Base-by-base conservation (phyloP, 768 basidiomycete genomes). In the Sarcodon sp. region DNA sequence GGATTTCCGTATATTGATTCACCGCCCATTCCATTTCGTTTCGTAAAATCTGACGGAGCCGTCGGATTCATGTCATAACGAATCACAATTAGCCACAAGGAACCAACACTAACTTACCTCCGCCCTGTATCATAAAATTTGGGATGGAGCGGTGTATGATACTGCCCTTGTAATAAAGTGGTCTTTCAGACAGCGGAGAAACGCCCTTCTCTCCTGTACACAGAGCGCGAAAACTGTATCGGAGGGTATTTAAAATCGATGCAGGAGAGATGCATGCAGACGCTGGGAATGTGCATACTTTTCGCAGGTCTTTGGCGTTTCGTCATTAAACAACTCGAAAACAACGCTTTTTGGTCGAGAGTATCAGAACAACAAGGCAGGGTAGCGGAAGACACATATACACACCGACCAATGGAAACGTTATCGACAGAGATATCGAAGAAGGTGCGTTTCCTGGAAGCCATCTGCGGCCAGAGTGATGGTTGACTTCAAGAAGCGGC, bases 201-300 rank as follows among this genome's bases (percentile, higher is more conserved):
- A 83, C 55, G 4, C 90, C 91, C 57, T 77, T 80, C 61, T 90
- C 86, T 7, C 91, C 91, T 1, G 89, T 93, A 60, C 86, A 89
- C 46, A 94, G 67, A 3, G 80, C 77, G 39, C 90, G 77, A 61
- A 93, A 93, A 65, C 89, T 93, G 53, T 43, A 9, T 8, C 12
- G 46, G 34, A 45, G 7, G 45, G 35, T 35, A 39, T 18, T n/a
- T 21, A 44, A 49, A 50, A 12, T 53, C 16, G 49, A 8, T 3
- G 35, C 38, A 37, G 21, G 44, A 33, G 27, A 33, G 15, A 44
- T 37, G 49, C 50, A 39, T 35, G 15, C 36, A 21, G 46, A 45
- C 15, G 32, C 38, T 32, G 10, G 35, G 36, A 48, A 37, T 12
- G 15, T 33, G 53, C 71, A 48, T 57, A 90, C 89, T 92, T 91